A percentile compares a stretch with the other conserved stretches of the same genome.
phyloP scores from a whole-genome alignment of 2,329 filamentous ascomycete species.

The Cercospora sp. region DNA sequence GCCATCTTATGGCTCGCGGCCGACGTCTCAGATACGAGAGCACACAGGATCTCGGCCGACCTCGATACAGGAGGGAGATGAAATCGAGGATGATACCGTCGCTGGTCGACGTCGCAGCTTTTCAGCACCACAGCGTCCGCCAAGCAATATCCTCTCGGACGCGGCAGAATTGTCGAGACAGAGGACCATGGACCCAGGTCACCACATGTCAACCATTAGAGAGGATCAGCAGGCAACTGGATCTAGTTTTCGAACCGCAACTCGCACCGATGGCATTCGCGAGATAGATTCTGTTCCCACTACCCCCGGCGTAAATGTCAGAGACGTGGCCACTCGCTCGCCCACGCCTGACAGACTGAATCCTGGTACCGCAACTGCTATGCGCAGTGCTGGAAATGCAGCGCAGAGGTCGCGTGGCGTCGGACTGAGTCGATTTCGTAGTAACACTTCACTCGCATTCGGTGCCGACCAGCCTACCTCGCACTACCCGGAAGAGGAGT shows the following conservation, averaged over 20 bases:
- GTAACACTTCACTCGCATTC: constrained; percentile 21
- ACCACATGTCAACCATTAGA: constrained; percentile 33
- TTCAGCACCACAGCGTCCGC: constrained; percentile 36
- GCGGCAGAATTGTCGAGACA: constrained; percentile 30
- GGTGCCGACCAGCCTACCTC: constrained; percentile 18
- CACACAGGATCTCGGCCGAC: constrained; percentile 21
- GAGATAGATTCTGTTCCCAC: constrained; percentile 20
- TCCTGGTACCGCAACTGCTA: constrained; percentile 24
- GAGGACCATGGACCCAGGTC: constrained; percentile 26
- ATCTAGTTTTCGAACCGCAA: neutral
- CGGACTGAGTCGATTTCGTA: constrained; percentile 20
- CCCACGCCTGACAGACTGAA: constrained; percentile 21
- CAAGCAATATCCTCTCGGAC: constrained; percentile 20
- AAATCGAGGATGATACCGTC: constrained; percentile 19
- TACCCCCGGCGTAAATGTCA: constrained; percentile 26
- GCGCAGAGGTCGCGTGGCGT: constrained; percentile 32
- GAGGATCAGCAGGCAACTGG: constrained; percentile 30
- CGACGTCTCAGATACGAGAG: constrained; percentile 19
- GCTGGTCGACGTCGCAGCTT: constrained; percentile 35
- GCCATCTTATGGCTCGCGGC: constrained; percentile 26
- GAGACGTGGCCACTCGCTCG: constrained; percentile 25
- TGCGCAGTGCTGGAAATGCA: constrained; percentile 34
- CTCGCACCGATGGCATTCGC: constrained; percentile 18
- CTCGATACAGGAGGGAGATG: constrained; percentile 17
- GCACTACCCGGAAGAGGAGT: constrained; percentile 46